phyloP scores from a whole-genome alignment of 139 green algal species.

The Eudorina sp. region DNA sequence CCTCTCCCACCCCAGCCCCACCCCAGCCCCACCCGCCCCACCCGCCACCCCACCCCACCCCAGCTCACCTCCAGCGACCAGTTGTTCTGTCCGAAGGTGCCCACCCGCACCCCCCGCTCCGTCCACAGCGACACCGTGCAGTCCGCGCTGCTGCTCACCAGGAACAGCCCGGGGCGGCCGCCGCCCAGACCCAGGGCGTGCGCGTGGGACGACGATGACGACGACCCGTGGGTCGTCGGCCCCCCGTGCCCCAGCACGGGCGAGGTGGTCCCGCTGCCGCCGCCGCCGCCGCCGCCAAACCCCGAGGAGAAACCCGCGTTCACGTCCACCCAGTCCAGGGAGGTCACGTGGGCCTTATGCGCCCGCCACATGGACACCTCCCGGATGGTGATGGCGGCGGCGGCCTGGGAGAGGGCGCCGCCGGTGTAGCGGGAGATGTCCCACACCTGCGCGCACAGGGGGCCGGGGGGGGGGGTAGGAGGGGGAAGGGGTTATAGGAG shows the following conservation, averaged over 20 bases:
- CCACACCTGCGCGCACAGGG: conserved; percentile 48
- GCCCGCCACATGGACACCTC: conserved; percentile 58
- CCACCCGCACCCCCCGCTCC: conserved; percentile 43
- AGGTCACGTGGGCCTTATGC: conserved; percentile 53
- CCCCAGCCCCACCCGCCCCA: no score
- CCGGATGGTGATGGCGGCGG: conserved; percentile 1
- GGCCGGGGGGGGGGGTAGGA: no score
- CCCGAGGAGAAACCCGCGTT: background rate
- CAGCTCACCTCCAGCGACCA: conserved; percentile 45
- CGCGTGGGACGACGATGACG: no score
- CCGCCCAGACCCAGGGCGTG: background rate
- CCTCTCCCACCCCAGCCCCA: no score
- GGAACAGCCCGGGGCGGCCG: conserved; percentile 27
- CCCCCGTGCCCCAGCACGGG: background rate
- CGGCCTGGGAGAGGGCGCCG: background rate
- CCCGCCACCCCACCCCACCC: no score
- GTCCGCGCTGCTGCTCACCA: conserved; percentile 54
- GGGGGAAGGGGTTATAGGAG: no score
- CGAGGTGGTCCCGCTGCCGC: background rate
- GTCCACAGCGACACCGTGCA: conserved; percentile 53
- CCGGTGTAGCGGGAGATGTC: conserved; percentile 39
- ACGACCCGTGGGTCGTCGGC: no score
- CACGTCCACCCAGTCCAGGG: conserved; percentile 52
- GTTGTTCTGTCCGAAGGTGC: conserved; percentile 52
- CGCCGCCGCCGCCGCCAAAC: background rate